phyloP scores from a whole-genome alignment of 2,329 filamentous ascomycete species.

The Fusarium bactridioides region DNA sequence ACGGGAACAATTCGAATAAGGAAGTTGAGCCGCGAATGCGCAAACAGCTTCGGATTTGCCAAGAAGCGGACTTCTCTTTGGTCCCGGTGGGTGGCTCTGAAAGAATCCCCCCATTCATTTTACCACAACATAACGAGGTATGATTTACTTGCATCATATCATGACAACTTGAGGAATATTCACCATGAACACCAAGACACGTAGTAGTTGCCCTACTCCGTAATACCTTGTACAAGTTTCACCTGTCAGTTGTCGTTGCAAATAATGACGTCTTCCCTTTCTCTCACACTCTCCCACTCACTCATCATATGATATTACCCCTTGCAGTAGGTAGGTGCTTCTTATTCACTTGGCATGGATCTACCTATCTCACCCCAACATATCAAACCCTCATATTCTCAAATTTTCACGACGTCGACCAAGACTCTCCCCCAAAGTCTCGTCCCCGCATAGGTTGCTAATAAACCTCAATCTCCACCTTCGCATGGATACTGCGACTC shows the following conservation, averaged over 20 bases:
- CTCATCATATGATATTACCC: not conserved
- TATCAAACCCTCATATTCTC: not conserved
- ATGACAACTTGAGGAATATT: not conserved
- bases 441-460: conserved; percentile 16
- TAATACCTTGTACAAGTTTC: not conserved
- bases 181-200: not conserved
- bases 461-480: conserved; percentile 25
- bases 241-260: not conserved
- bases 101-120: not conserved
- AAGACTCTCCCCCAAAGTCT: conserved; percentile 4
- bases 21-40: conserved; percentile 16
- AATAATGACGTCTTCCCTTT: not conserved
- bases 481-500: not conserved
- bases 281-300: not conserved
- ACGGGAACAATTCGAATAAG: conserved; percentile 17
- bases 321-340: conserved; percentile 11
- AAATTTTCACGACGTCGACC: conserved; percentile 27
- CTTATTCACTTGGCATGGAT: not conserved
- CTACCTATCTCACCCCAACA: not conserved
- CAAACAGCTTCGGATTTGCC: conserved; percentile 3
- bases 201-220: not conserved
- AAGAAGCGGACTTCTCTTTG: conserved; percentile 11
- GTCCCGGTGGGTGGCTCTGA: not conserved
- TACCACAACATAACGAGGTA: not conserved
- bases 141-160: not conserved